Base-by-base conservation (phyloP, 2,329 filamentous ascomycete species). In the Drechmeria coniospora region DNA sequence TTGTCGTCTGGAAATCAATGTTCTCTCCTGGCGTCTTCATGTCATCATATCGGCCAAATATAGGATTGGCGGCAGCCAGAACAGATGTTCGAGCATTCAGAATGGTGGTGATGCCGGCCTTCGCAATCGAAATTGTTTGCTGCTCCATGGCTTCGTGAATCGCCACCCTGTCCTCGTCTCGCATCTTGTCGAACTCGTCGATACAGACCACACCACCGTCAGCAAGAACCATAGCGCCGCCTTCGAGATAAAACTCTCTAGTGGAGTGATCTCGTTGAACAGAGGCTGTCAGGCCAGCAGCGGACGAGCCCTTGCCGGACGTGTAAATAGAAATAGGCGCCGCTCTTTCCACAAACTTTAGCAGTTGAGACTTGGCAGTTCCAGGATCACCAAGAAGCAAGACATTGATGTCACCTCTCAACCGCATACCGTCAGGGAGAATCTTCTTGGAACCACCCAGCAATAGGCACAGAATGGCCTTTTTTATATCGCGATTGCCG, bases 111-210 rank as follows among this genome's bases (percentile, higher is more conserved):
- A 98, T 98, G 43, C 90, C 90, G 1, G 90, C 90, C 58, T 98
- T 95, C 37, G 90, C 90, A 43, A 98, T 95, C 8, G 90, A 95
- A 35, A 98, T 98, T 0, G 90, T 98, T 54, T 98, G 90, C 58
- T 98, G 90, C 51, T 98, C 90, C 90, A 98, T 98, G 32, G 90
- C 90, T 68, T 98, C 90, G 64, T 98, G 90, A 40, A 98, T 98
- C 2, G 90, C 90, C 6, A 95, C 90, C 42, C 90, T 72, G 44
- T 98, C 90, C 53, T 98, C 90, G 49, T 98, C 90, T 36, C 90
- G 71, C 90, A 98, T 98, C 64, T 98, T 98, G 61, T 98, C 90
- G 48, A 98, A 98, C 56, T 98, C 90, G 48, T 98, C 90, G 42
- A 98, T 98, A 54, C 90, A 95, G 8, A 95, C 90, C 1, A 95